These are phyloP conservation scores for Kwoniella dejecticola DNA, from an alignment of 768 basidiomycete species.

Conservation along the genomic window DNA sequence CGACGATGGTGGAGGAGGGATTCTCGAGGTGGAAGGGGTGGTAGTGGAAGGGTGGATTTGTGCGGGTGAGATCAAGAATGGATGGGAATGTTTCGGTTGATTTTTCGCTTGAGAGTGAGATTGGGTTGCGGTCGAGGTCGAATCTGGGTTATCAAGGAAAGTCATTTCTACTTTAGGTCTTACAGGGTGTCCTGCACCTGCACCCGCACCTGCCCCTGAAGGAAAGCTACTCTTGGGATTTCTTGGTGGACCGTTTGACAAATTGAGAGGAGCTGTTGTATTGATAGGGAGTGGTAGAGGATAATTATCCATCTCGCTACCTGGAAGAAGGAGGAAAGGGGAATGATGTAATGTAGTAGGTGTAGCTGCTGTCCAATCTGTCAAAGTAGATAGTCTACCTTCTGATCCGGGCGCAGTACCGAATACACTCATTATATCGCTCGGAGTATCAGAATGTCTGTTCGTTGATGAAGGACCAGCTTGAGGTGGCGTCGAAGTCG, in stretches of 20 bases:
- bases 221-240: background rate
- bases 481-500: background rate
- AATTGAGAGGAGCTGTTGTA: background rate
- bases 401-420: slow-evolving; percentile 16
- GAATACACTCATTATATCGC: slow-evolving; percentile 13
- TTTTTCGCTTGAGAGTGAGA: background rate
- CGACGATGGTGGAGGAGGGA: slow-evolving; percentile 4
- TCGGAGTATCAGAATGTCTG: slow-evolving; percentile 6
- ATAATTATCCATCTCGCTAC: slow-evolving; percentile 3
- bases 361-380: slow-evolving; percentile 11
- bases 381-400: slow-evolving; percentile 11
- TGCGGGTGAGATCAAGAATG: slow-evolving; percentile 14
- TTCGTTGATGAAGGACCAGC: background rate
- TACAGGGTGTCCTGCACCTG: background rate
- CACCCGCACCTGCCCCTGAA: background rate
- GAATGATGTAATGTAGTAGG: background rate
- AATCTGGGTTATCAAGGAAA: slow-evolving; percentile 6
- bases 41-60: background rate
- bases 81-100: background rate
- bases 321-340: background rate
- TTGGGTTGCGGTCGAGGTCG: background rate
- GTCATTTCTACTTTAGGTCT: slow-evolving; percentile 15
- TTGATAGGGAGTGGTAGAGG: slow-evolving; percentile 8
- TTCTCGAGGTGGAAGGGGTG: background rate
- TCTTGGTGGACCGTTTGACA: background rate